Percentiles rank a stretch among this genome's conserved stretches.
phyloP scores from a whole-genome alignment of 805 yeast genomes.

The Priceomyces castillae region DNA sequence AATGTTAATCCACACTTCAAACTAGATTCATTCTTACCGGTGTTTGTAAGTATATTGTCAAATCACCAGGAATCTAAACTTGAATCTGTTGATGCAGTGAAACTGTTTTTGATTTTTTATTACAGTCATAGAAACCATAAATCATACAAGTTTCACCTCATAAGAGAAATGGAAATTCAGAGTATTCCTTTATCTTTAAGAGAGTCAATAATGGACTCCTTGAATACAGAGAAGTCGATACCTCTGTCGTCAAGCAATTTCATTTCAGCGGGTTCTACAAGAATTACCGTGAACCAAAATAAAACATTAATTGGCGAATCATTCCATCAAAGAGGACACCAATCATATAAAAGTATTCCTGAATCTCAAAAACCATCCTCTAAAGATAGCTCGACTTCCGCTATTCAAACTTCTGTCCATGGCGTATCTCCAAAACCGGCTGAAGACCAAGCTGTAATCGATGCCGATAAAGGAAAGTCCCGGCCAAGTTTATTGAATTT shows the following conservation, averaged over 20 bases:
- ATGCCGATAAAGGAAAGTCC: background rate
- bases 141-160: conserved; percentile 46
- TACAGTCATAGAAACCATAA: conserved; percentile 30
- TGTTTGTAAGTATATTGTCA: conserved; percentile 19
- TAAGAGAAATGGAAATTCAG: conserved; percentile 36
- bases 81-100: conserved; percentile 17
- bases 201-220: conserved; percentile 7
- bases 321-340: background rate
- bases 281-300: conserved; percentile 16
- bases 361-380: background rate
- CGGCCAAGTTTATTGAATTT: background rate
- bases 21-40: conserved; percentile 24
- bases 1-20: conserved; percentile 32
- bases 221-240: background rate
- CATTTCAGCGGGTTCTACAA: conserved; percentile 25
- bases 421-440: no score
- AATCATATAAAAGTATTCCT: background rate
- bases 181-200: conserved; percentile 22
- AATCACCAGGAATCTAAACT: conserved; percentile 4
- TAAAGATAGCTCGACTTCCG: background rate
- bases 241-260: conserved; percentile 10
- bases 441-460: no score
- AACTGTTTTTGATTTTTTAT: conserved; percentile 23
- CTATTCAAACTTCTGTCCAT: no score
- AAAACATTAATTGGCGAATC: background rate